These are phyloP conservation scores for Cyberlindnera americana DNA, from an alignment of 805 yeast species.

Conservation along the genomic window DNA sequence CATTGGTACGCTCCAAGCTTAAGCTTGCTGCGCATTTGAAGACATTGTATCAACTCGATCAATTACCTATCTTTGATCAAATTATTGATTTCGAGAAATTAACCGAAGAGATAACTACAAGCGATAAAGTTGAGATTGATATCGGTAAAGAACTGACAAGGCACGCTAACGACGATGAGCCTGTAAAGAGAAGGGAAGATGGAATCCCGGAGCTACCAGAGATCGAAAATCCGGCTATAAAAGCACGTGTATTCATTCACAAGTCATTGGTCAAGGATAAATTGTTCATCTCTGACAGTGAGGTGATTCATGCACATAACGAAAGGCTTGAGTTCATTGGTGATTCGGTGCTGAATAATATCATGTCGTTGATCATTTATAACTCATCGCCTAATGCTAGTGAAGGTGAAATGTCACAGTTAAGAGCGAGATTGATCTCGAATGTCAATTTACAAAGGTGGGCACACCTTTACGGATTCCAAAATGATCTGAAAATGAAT, in stretches of 20 bases:
- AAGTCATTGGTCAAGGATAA: conserved; percentile 65
- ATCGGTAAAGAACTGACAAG: conserved; percentile 3
- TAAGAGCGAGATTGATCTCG: conserved; percentile 68
- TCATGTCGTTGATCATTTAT: conserved; percentile 68
- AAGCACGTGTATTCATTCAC: conserved; percentile 76
- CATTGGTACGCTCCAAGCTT: conserved; percentile 51
- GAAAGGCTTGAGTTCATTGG: conserved; percentile 91
- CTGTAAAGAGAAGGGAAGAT: neutral
- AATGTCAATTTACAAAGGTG: conserved; percentile 71
- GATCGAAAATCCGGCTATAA: conserved; percentile 55
- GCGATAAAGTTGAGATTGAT: conserved; percentile 8
- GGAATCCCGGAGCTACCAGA: conserved; percentile 68
- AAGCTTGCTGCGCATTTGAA: conserved; percentile 59
- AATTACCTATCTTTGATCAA: conserved; percentile 53
- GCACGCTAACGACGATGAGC: conserved; percentile 24
- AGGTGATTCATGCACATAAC: conserved; percentile 62
- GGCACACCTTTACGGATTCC: conserved; percentile 65
- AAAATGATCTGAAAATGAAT: conserved; percentile 48
- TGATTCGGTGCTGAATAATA: conserved; percentile 73
- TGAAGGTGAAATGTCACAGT: conserved; percentile 77
- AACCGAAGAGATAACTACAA: neutral
- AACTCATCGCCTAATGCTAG: conserved; percentile 61
- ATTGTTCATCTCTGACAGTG: conserved; percentile 51
- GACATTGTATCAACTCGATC: conserved; percentile 44
- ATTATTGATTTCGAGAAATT: conserved; percentile 39